phyloP scores from a whole-genome alignment of 371 early-diverging fungal genomes.

The Haplosporangium sp. region DNA sequence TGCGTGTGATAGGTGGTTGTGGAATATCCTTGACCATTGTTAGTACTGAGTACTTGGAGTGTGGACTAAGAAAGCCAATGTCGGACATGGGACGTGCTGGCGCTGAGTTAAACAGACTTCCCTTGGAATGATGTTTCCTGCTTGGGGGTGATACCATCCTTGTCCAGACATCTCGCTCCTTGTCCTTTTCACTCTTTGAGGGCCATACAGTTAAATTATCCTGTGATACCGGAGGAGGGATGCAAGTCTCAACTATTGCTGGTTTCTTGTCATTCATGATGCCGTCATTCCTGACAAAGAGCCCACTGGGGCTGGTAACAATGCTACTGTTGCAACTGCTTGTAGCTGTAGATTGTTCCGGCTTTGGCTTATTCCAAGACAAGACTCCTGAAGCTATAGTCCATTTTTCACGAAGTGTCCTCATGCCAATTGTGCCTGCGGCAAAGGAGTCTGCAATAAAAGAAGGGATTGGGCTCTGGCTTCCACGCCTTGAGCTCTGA shows the following conservation, averaged over 20 bases:
- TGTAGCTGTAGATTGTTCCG: slow-evolving; percentile 3
- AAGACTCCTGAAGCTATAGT: slow-evolving; percentile 44
- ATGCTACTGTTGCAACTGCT: slow-evolving; percentile 23
- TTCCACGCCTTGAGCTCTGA: slow-evolving; percentile 10
- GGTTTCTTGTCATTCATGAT: slow-evolving; percentile 52
- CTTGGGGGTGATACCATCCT: slow-evolving; percentile 15
- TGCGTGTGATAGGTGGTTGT: slow-evolving; percentile 44
- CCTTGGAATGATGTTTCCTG: slow-evolving; percentile 10
- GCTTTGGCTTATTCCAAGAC: slow-evolving; percentile 35
- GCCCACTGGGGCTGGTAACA: slow-evolving; percentile 40
- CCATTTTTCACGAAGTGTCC: slow-evolving; percentile 49
- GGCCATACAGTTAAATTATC: slow-evolving; percentile 14
- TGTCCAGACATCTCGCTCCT: slow-evolving; percentile 27
- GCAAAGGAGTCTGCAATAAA: slow-evolving; percentile 46
- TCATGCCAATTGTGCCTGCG: slow-evolving; percentile 44
- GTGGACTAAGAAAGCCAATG: slow-evolving; percentile 14
- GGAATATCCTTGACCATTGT: slow-evolving; percentile 48
- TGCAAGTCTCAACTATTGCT: slow-evolving; percentile 36
- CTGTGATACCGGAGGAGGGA: slow-evolving; percentile 21
- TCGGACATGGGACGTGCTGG: slow-evolving; percentile 49
- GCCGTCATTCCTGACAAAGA: slow-evolving; percentile 39
- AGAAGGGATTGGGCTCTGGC: slow-evolving; percentile 44
- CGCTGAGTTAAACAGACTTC: neutral
- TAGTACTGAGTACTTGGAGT: slow-evolving; percentile 23
- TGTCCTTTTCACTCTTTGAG: slow-evolving; percentile 7